These are phyloP conservation scores for Sugiyamaella sp. DNA, from an alignment of 1,139 yeast genomes.

Conservation along the genomic window DNA sequence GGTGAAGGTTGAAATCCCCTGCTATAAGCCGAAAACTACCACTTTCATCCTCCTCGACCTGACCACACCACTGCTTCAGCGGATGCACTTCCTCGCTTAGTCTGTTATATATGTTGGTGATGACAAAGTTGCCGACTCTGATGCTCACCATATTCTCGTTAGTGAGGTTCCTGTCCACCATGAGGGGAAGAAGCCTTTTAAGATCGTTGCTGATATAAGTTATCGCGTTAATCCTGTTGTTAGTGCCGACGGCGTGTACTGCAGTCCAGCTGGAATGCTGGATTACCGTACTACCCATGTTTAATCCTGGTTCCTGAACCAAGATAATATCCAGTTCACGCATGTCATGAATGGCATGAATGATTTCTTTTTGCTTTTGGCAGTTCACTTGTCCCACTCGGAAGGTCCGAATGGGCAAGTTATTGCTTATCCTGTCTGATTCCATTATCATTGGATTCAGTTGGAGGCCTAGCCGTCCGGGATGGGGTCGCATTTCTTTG, in stretches of 20 bases:
- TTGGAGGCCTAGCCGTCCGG: not conserved
- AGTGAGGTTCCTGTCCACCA: not conserved
- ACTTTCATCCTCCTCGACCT: not conserved
- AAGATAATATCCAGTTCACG: not conserved
- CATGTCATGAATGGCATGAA: not conserved
- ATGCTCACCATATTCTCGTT: not conserved
- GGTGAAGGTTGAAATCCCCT: conserved; percentile 3
- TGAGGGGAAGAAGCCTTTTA: not conserved
- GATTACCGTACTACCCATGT: not conserved
- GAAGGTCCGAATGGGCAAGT: not conserved
- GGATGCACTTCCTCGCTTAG: not conserved
- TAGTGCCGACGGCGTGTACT: not conserved
- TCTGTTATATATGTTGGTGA: not conserved
- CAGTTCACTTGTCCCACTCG: not conserved
- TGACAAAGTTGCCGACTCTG: not conserved
- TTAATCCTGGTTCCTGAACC: not conserved
- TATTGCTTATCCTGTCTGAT: not conserved
- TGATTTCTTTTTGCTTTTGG: not conserved
- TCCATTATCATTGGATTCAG: not conserved
- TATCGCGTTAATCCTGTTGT: not conserved
- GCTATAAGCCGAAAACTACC: not conserved
- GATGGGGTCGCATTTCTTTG: not conserved
- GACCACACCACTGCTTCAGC: not conserved
- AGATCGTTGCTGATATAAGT: not conserved
- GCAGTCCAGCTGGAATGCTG: not conserved